Evolutionary conservation across 1,139 yeast species (phyloP).

Genomic region (Scheffersomyces parashehatae): DNA sequence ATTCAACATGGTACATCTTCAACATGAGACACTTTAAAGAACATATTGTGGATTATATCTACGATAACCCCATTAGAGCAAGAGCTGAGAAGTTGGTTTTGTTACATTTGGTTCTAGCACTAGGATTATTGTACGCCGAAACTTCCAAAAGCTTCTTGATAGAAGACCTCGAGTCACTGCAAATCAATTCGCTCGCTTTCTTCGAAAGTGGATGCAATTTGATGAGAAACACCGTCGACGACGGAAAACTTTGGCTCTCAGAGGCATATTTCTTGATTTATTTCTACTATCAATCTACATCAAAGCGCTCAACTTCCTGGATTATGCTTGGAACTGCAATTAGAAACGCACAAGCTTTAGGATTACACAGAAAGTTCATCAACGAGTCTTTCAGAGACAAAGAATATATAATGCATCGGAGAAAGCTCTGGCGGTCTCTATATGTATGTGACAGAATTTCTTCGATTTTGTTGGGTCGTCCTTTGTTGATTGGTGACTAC

Average conservation of each 20-base stretch:
- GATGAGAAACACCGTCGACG: conserved; percentile 30
- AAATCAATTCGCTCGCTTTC: conserved; percentile 14
- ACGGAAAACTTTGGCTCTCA: conserved; percentile 43
- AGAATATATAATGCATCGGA: conserved; percentile 19
- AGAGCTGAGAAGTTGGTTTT: conserved; percentile 13
- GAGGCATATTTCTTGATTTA: conserved; percentile 39
- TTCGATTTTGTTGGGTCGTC: conserved; percentile 41
- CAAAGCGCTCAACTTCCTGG: conserved; percentile 47
- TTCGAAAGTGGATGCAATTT: conserved; percentile 35
- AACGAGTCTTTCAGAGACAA: conserved; percentile 18
- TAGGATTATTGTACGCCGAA: conserved; percentile 36
- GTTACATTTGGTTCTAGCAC: conserved; percentile 39
- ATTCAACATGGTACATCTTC: conserved; percentile 24
- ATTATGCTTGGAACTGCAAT: conserved; percentile 25
- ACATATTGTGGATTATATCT: conserved; percentile 14
- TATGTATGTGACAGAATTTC: conserved; percentile 41
- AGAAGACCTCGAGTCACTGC: conserved; percentile 11
- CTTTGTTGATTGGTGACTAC: conserved; percentile 36
- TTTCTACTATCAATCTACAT: conserved; percentile 38
- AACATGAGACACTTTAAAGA: conserved; percentile 26
- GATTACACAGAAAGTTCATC: conserved; percentile 24
- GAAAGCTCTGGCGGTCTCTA: conserved; percentile 39
- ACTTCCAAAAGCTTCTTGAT: conserved; percentile 17
- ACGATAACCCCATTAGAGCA: conserved; percentile 9
- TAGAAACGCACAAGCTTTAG: conserved; percentile 26